Conservation (phyloP, 78 protist genomes). For the slime mould (Dictyostelium discoideum) region dicty_2.7 NC_007090.3:2973501-2974000, state of each 20-base stretch:
- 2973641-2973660: background rate
- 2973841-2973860: background rate
- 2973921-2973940: too few relatives aligned
- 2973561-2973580: background rate
- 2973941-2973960: too few relatives aligned
- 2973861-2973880: background rate
- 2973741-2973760: background rate
- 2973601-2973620: background rate
- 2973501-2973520: constrained; percentile 1
- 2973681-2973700: background rate
- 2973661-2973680: background rate
- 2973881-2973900: background rate
- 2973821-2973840: background rate
- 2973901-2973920: background rate
- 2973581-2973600: constrained; percentile 14
- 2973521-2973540: background rate
- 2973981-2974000: background rate
- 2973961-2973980: background rate
- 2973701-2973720: background rate
- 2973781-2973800: background rate
- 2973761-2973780: background rate
- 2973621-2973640: background rate
- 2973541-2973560: background rate
- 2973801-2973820: background rate
- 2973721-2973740: background rate